phyloP scores from a whole-genome alignment of 1,139 yeast genomes.

The Geotrichum aggregatum region DNA sequence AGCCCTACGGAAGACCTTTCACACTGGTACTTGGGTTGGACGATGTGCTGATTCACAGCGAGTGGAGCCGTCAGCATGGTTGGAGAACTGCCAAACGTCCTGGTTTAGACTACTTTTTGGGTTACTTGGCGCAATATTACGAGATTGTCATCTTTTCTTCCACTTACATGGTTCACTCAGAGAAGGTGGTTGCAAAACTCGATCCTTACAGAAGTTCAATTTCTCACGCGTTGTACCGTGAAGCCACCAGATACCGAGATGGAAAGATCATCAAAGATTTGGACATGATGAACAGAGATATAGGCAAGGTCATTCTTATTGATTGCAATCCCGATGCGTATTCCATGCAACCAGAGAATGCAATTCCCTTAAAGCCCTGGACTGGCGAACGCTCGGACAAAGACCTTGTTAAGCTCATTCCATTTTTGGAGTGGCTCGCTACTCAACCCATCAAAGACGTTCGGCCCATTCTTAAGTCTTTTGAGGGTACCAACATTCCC shows the following conservation, averaged over 20 bases:
- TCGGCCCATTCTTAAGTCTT: slow-evolving; percentile 78
- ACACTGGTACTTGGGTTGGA: slow-evolving; percentile 87
- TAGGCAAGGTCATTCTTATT: slow-evolving; percentile 70
- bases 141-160: slow-evolving; percentile 89
- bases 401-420: slow-evolving; percentile 70
- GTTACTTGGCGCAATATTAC: slow-evolving; percentile 89
- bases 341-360: slow-evolving; percentile 86
- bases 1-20: slow-evolving; percentile 87
- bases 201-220: slow-evolving; percentile 91
- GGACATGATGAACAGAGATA: slow-evolving; percentile 83
- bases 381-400: slow-evolving; percentile 77
- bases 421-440: slow-evolving; percentile 90
- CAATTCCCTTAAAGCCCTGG: slow-evolving; percentile 81
- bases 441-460: slow-evolving; percentile 88
- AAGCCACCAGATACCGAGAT: slow-evolving; percentile 85
- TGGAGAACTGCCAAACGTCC: slow-evolving; percentile 99
- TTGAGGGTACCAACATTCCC: slow-evolving; percentile 60
- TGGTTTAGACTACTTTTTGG: slow-evolving; percentile 93
- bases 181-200: slow-evolving; percentile 75
- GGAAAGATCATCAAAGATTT: slow-evolving; percentile 75
- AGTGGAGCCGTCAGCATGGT: slow-evolving; percentile 88
- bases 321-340: slow-evolving; percentile 74
- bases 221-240: slow-evolving; percentile 83
- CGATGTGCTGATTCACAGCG: slow-evolving; percentile 83
- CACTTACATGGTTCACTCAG: slow-evolving; percentile 81